Evolutionary conservation across 2,329 filamentous ascomycete genomes (phyloP), one percentile per base, ranked within the genome.

Genomic region (Microdochium bolleyi): DNA sequence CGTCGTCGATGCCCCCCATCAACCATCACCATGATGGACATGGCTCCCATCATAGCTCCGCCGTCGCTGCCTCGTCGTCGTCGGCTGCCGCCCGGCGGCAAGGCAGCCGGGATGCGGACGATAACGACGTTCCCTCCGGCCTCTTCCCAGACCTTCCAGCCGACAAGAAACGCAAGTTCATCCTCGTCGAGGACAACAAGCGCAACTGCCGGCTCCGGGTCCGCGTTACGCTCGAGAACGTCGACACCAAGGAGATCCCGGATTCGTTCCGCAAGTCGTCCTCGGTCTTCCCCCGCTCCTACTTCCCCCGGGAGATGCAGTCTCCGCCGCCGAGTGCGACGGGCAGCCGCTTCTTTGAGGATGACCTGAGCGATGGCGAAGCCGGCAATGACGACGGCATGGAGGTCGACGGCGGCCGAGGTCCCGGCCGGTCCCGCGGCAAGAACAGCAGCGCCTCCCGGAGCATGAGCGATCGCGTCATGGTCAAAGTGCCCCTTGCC

Each of bases 221-320:
- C 48, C 87, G 92, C 56, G 92, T 96, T 51, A 94, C 88, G 57
- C 83, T 99, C n/a, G 90, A 96, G 64, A 85, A 86, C 48, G 91
- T 96, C 61, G 88, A 96, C 67, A 95, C 94, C 74, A 87, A 92
- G 63, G 92, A 97, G 70, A 95, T 97, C 64, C 92, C 92, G 1
- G 92, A 97, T 68, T 94, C 89, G 16, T 96, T 96, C 73, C 88
- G 92, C 59, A 91, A 91, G 71, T 84, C 82, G 52, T 92, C 92
- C 62, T 90, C 89, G 10, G 92, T 97, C 2, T 97, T 86, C 63
- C 92, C 92, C 9, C 87, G 91, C 49, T 92, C 89, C 53, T 97
- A 92, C 72, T 96, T 94, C 66, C 89, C 92, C 1, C 84, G 90
- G 46, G 90, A 96, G 72, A 95, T 96, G 90, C 89, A 92, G 64